Evolutionary conservation across 2,329 filamentous ascomycete genomes (phyloP), one percentile per base, ranked within the genome.

Genomic region (Beauveria brongniartii): DNA sequence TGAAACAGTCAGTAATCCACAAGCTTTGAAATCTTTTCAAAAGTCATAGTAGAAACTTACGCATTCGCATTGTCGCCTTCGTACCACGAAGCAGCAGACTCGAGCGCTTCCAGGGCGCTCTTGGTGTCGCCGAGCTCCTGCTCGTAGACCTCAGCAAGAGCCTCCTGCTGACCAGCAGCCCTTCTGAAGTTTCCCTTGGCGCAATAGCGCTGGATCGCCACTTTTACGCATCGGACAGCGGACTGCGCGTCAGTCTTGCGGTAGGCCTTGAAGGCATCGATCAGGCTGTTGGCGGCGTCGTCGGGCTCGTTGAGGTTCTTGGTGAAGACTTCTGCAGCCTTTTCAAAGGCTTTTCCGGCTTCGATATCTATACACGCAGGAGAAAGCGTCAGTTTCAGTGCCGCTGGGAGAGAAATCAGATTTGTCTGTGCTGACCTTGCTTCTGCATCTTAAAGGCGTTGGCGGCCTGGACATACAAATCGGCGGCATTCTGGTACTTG

Each of bases 251-350:
- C 86, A 58, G 89, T 86, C 76, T 92, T 95, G 69, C 88, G 84
- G 78, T 97, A 97, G 63, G 91, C 89, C 80, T 97, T 97, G 83
- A 92, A 97, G 57, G 94, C 94, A 73, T 97, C 92, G 69, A 88
- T 85, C 63, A 92, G 79, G 53, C 89, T 88, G 75, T 96, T 95
- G 65, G 93, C 92, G 53, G 92, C 91, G 72, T 97, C 94, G 72
- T 96, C 91, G 47, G 89, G 90, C 71, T 97, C 92, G 71, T 92
- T 95, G 55, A 97, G 83, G 68, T 92, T 87, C 66, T 86, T 82
- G 55, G 79, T 83, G 74, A 96, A 91, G 63, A 97, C 87, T 48
- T 82, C 75, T n/a, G 92, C 93, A 14, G 91, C 91, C 73, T 87
- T 84, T 73, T 96, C 91, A 66, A 96, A 96, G 14, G 91, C 87